Base-by-base conservation (phyloP, 2,329 filamentous ascomycete species). In the Sclerotinia minor region DNA sequence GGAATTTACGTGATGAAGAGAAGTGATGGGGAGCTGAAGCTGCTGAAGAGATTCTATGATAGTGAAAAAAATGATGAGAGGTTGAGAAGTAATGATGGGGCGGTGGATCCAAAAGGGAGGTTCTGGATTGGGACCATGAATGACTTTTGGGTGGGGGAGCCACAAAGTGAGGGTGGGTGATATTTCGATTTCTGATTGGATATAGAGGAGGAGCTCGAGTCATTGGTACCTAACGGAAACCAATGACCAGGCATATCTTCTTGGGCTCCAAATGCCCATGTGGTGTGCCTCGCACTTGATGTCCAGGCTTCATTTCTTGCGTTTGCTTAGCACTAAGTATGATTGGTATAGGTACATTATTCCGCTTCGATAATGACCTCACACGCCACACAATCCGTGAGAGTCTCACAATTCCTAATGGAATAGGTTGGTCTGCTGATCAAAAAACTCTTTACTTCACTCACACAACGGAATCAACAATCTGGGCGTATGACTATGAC, bases 61-160 rank as follows among this genome's bases (percentile, higher is more conserved):
- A 71, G 58, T 2, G 70, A 73, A 52, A 72, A 75, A 11, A 71
- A 71, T 29, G 74, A 77, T 67, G 72, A 73, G 68, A 80, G 87
- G 29, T 82, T 91, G 77, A 81, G 87, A 67, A 84, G 90, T 78
- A 97, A 97, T 76, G 94, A 97, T 76, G 93, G 93, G 58, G 90
- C 88, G 6, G 87, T 92, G 64, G 93, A 97, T 76, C 88, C 87
- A 35, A 84, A 88, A 70, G 93, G 94, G 44, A 83, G 92, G 45
- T 95, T 94, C 80, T 96, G 92, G 90, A 83, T 93, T 7, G 92
- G 92, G 9, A 86, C 86, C 70, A 96, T 97, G 91, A 95, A 92
- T 71, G 92, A 96, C 75, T 89, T 92, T 67, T 75, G 75, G 70
- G 74, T 77, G 65, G 77, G 77, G 52, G 70, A 74, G 59, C 75